Evolutionary conservation across 208 protist genomes (phyloP), one percentile per base, ranked within the genome.

Genomic region (Lotmaria passim): DNA sequence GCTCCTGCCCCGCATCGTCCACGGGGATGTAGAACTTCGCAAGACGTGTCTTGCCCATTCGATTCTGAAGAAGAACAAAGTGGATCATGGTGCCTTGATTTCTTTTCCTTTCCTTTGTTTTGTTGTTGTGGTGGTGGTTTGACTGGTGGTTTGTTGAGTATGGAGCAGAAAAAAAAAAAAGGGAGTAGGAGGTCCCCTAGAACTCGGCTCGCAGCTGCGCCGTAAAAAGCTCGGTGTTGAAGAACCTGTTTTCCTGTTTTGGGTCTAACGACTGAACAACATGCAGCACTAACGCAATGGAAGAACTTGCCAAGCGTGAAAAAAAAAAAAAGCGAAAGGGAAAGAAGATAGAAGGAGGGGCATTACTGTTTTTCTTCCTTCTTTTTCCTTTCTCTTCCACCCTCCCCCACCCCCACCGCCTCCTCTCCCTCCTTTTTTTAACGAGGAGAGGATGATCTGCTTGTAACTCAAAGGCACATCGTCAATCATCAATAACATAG

Each of bases 21-120:
- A 93, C 97, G 3, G 97, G 79, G 21, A 86, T 78, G 75, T 99
- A 99, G 85, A 98, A 99, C 83, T 99, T 99, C 19, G 95, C 85
- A 3, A 99, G 82, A 33, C 99, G 91, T 12, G 98, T 99, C 69
- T 99, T 99, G 44, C 99, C 99, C 70, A 98, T 95, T 21, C 97
- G 82, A 75, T 99, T 99, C 82, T 99, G 98, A 3, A 99, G 75
- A 8, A 99, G 82, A 19, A 99, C 90, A 69, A 99, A 99, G 48
- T 99, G 91, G 50, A 99, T 99, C 98, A 96, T 97, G 33, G 34
- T 69, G 33, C 19, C 17, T 59, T 14, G 47, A 43, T 57, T 4
- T n/a, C 12, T 39, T 34, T 31, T 21, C 0, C 23, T 57, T 62
- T 70, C 33, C 28, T 5, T 46, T 41, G 11, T 63, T 50, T 69